phyloP scores from a whole-genome alignment of 2,329 filamentous ascomycete species.

The Ascochyta viciae-villosae region DNA sequence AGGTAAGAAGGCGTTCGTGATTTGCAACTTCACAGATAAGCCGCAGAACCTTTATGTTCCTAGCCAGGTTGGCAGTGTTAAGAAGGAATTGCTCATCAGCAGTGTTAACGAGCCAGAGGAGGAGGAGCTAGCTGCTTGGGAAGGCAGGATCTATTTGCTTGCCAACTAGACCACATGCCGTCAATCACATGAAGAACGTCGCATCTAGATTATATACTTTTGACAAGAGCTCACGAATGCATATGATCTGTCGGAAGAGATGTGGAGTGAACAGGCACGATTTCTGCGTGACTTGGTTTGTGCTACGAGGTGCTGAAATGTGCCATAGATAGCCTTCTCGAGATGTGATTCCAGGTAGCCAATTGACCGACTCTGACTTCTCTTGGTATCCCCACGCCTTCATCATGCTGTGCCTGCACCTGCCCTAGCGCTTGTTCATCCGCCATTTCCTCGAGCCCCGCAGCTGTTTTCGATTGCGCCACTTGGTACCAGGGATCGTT shows the following conservation, averaged over 20 bases:
- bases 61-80: slow-evolving; percentile 35
- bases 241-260: neutral
- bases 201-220: neutral
- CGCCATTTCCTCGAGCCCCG: slow-evolving; percentile 31
- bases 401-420: slow-evolving; percentile 4
- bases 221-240: neutral
- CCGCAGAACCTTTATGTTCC: slow-evolving; percentile 45
- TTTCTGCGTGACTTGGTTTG: neutral
- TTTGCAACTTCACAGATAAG: slow-evolving; percentile 47
- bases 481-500: slow-evolving; percentile 47
- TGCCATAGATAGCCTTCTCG: slow-evolving; percentile 38
- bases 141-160: slow-evolving; percentile 41
- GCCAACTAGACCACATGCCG: neutral
- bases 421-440: slow-evolving; percentile 18
- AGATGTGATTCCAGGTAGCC: slow-evolving; percentile 45
- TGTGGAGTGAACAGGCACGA: neutral
- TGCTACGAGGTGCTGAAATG: slow-evolving; percentile 17
- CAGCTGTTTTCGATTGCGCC: slow-evolving; percentile 44
- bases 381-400: slow-evolving; percentile 18
- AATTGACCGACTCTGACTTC: slow-evolving; percentile 28
- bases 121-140: slow-evolving; percentile 32
- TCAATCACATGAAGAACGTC: neutral
- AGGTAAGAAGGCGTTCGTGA: slow-evolving; percentile 36
- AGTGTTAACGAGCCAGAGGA: slow-evolving; percentile 27
- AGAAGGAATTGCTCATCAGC: slow-evolving; percentile 36